phyloP scores from a whole-genome alignment of 495 filamentous ascomycete genomes.

The Tirmania nivea region DNA sequence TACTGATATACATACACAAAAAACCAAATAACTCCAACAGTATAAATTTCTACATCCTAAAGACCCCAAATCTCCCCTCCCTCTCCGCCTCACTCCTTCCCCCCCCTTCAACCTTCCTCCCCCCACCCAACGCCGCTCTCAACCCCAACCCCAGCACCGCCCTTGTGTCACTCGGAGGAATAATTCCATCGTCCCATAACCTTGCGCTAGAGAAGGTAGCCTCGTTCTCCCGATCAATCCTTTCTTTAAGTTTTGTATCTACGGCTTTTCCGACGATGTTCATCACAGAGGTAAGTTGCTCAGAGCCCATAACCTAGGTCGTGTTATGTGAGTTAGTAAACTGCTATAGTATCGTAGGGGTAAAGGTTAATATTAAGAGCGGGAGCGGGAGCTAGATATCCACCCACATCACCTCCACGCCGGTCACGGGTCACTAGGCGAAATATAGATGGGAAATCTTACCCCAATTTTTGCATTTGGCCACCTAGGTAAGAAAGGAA shows the following conservation, averaged over 20 bases:
- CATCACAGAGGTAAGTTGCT: conserved; percentile 87
- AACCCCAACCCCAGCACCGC: conserved; percentile 63
- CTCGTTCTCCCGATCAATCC: conserved; percentile 82
- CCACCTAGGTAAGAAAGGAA: conserved; percentile 31
- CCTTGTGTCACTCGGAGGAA: conserved; percentile 73
- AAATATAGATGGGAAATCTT: no score
- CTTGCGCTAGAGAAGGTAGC: conserved; percentile 72
- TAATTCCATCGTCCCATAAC: conserved; percentile 91
- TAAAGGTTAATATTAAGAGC: no score
- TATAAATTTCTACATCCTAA: conserved; percentile 51
- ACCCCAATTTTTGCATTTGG: conserved; percentile 78
- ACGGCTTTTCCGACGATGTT: conserved; percentile 69
- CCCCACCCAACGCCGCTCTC: conserved; percentile 49
- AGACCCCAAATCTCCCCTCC: conserved; percentile 63
- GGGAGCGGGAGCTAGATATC: no score
- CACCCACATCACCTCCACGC: no score
- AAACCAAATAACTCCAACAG: no score
- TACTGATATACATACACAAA: no score
- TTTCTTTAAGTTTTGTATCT: conserved; percentile 56
- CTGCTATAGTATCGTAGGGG: no score
- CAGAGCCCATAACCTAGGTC: conserved; percentile 58
- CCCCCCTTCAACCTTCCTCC: background rate
- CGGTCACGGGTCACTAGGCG: no score
- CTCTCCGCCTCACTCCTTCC: conserved; percentile 32
- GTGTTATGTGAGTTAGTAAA: background rate